Base-by-base conservation (phyloP, 345 rosid species). In the Salix suchowensis region DNA sequence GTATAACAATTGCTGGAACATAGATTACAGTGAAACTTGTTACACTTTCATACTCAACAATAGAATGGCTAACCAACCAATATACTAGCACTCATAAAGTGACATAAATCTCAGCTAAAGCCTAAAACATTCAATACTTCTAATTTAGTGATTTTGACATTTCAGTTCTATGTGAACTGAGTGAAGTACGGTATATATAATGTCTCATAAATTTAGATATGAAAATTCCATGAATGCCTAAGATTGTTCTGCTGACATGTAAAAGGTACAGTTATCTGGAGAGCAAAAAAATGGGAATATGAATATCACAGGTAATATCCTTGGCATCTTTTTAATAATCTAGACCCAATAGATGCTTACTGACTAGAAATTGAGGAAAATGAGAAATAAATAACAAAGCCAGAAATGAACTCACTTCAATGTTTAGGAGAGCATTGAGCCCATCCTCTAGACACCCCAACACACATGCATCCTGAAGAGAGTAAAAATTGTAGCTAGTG, bases 361-460 rank as follows among this genome's bases (percentile, higher is more conserved):
- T 26, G 13, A 55, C 12, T 42, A 28, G 46, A 18, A 32, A 75
- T 52, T 48, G 48, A 75, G 55, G 66, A 65, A 78, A 24, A 65
- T 36, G 34, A 65, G 15, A 61, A 65, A 60, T 44, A 61, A 70
- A 15, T 54, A 4, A 21, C 61, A 30, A 65, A 32, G 70, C 65
- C 48, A n/a, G 52, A 67, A 79, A 40, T 39, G 75, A 84, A 91
- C 96, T 84, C 84, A 94, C 99, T 87, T 96, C 99, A 78, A 94
- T 88, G 80, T 90, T 92, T 83, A 96, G 84, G 75, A 96, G 97
- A 74, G 99, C 94, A 81, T 89, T 94, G 67, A 96, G 89, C 66
- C 99, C 99, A 82, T 93, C 98, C 85, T 89, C 97, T 84, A 96
- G 79, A 68, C 91, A 83, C 82, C 87, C 93, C 86, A 92, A 82